Percentiles rank a stretch among this genome's conserved stretches.
Conservation (phyloP, 108 stramenopile genomes). For the Skeletonema grethae region DNA sequence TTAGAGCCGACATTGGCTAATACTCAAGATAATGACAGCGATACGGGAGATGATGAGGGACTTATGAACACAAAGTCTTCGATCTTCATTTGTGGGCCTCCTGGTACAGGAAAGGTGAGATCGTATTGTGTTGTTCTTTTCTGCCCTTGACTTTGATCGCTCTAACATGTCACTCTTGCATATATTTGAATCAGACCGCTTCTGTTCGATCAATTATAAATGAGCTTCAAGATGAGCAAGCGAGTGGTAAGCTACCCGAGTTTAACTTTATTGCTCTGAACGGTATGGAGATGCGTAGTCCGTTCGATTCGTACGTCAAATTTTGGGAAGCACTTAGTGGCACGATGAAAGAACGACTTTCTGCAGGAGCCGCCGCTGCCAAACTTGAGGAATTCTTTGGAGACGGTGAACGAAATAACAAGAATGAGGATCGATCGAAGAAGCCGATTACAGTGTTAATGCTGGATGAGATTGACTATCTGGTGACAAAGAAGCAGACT, state of each 20-base stretch:
- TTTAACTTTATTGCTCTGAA: conserved; percentile 82
- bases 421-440: conserved; percentile 7
- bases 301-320: conserved; percentile 78
- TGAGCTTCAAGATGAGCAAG: conserved; percentile 60
- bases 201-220: conserved; percentile 67
- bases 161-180: background rate
- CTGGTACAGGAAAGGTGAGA: conserved; percentile 63
- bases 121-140: background rate
- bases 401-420: conserved; percentile 11
- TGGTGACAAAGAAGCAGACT: conserved; percentile 92
- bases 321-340: conserved; percentile 80
- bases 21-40: conserved; percentile 2
- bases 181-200: conserved; percentile 64
- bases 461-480: conserved; percentile 97
- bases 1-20: conserved; percentile 5
- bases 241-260: conserved; percentile 57
- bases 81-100: conserved; percentile 82
- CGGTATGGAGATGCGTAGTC: conserved; percentile 86
- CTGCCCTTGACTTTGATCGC: background rate
- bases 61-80: conserved; percentile 50
- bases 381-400: conserved; percentile 67
- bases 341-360: conserved; percentile 42
- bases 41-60: background rate
- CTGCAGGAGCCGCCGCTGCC: conserved; percentile 60
- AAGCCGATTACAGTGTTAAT: conserved; percentile 69